Evolutionary conservation across 2,329 filamentous ascomycete species (phyloP), one percentile per base, ranked within the genome.

Genomic region (Cadophora sp.): DNA sequence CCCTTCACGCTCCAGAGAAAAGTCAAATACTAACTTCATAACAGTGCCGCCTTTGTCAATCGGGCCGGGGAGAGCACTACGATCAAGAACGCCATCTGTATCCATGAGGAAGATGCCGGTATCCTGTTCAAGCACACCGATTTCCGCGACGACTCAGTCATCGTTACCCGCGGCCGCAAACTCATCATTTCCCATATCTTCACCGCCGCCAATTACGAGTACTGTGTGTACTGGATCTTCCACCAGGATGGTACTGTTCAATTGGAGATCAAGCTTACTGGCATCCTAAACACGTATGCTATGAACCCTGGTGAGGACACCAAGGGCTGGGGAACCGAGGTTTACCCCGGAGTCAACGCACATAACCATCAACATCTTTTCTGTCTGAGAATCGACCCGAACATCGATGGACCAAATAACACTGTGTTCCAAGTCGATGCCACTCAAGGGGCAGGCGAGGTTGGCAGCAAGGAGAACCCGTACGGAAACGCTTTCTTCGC

Each of bases 291-390:
- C 84, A 97, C 94, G 0, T 97, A 97, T 75, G 83, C 89, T 29
- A 91, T 97, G 85, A 87, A 89, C 74, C 87, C 90, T 0, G 92
- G 88, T 58, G 94, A 97, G 80, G 92, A 96, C 71, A 91, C 92
- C 9, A 84, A 92, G 34, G 93, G 92, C 68, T 97, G 93, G 92
- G 94, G 94, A 66, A 97, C 94, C 0, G 91, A 97, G 79, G 94
- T 97, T 9, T 96, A 95, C 76, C 92, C 93, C 0, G 84, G 92
- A 50, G 93, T 97, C 76, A 97, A 97, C 76, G 94, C 94, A 0
- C 94, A 97, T 82, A 97, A 97, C 82, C 94, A 97, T 80, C 94
- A 97, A 80, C 94, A 97, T 79, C 86, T 97, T 37, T 97, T 97
- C 87, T 97, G 93, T 77, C 83, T 97, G 53, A 92, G 94, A 51